phyloP scores from a whole-genome alignment of 805 yeast genomes.

The Sugiyamaella lignohabitans region DNA sequence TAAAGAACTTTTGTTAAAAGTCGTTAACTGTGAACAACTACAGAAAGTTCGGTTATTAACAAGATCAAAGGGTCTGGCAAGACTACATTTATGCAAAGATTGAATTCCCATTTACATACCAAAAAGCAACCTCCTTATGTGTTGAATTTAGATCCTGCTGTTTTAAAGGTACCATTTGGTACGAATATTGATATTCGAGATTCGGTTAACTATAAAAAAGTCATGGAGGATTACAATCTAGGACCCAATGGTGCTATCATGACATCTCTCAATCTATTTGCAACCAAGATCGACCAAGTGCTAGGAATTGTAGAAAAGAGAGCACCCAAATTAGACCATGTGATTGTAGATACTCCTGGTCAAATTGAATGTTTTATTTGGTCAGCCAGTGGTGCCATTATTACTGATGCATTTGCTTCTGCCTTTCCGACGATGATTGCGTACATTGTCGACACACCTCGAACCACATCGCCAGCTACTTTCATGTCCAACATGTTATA shows the following conservation, averaged over 20 bases:
- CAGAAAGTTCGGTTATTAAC: constrained; percentile 10
- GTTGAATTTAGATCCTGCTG: constrained; percentile 94
- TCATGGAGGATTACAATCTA: constrained; percentile 85
- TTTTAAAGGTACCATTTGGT: constrained; percentile 84
- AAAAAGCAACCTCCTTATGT: constrained; percentile 76
- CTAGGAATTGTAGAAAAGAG: constrained; percentile 78
- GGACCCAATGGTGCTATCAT: constrained; percentile 99
- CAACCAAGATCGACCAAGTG: constrained; percentile 96
- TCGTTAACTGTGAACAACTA: constrained; percentile 28
- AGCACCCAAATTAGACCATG: constrained; percentile 49
- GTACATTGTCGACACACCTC: constrained; percentile 92
- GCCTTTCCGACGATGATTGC: constrained; percentile 95
- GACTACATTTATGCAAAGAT: constrained; percentile 94
- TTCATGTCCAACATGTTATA: constrained; percentile 97
- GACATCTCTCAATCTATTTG: constrained; percentile 82
- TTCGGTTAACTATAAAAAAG: constrained; percentile 89
- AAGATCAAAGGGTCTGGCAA: constrained; percentile 83
- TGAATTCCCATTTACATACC: constrained; percentile 77
- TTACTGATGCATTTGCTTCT: constrained; percentile 94
- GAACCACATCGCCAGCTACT: constrained; percentile 90
- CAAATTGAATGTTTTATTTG: constrained; percentile 98
- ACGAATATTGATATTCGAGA: constrained; percentile 95
- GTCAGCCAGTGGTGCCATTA: constrained; percentile 96
- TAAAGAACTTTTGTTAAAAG: neutral
- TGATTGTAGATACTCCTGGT: constrained; percentile 95